phyloP scores from a whole-genome alignment of 345 rosid genomes.

The Hibiscus tridactylites region DNA sequence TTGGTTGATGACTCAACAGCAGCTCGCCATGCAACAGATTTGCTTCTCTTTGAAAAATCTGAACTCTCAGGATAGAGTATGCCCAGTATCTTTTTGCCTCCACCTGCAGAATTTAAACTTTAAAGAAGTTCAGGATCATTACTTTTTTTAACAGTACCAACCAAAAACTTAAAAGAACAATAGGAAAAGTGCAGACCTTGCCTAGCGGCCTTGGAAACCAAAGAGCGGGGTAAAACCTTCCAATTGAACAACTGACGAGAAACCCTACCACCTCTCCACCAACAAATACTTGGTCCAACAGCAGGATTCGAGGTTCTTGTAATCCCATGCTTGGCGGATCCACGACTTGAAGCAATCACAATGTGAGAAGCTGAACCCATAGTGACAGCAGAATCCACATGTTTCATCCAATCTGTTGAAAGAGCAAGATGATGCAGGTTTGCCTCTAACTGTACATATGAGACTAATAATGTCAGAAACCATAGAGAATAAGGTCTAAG shows the following conservation, averaged over 20 bases:
- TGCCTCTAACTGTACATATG: conserved; percentile 66
- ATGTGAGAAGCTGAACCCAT: conserved; percentile 77
- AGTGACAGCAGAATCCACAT: conserved; percentile 51
- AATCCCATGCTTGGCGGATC: conserved; percentile 56
- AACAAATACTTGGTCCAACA: conserved; percentile 58
- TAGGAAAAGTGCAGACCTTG: conserved; percentile 54
- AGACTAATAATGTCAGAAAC: conserved; percentile 1
- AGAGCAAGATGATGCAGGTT: conserved; percentile 64
- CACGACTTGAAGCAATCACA: conserved; percentile 42
- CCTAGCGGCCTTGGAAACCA: conserved; percentile 81
- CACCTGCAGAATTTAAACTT: conserved; percentile 64
- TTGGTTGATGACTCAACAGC: conserved; percentile 80
- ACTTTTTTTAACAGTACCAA: conserved; percentile 13
- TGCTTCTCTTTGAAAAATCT: conserved; percentile 82
- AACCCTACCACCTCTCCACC: conserved; percentile 96
- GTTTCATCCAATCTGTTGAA: conserved; percentile 73
- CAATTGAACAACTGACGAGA: conserved; percentile 74
- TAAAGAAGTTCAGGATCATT: conserved; percentile 33
- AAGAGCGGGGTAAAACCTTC: conserved; percentile 64
- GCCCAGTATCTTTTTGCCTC: conserved; percentile 58
- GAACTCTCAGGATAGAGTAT: conserved; percentile 79
- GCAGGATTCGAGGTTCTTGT: conserved; percentile 49
- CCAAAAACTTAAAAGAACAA: conserved; percentile 1
- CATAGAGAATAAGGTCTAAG: not conserved
- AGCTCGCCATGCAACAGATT: conserved; percentile 73